Percentiles rank a stretch among this genome's conserved stretches.
Evolutionary conservation across 2,329 filamentous ascomycete genomes (phyloP).

Genomic region (Ceratocystis cacaofunesta): DNA sequence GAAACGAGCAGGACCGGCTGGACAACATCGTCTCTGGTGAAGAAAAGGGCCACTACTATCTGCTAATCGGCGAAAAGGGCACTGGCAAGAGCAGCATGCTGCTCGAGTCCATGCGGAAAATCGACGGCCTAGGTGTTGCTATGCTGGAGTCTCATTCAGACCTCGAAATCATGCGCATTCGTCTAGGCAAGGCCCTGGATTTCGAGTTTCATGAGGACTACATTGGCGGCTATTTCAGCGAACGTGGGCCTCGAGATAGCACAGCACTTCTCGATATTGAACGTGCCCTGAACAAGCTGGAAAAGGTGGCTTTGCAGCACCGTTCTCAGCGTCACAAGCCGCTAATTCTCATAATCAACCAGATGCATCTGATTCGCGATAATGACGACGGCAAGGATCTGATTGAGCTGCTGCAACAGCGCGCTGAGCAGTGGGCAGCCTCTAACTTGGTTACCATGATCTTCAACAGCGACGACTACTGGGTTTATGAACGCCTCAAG

Average conservation of each 20-base stretch:
- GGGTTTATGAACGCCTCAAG: conserved; percentile 93
- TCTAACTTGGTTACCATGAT: conserved; percentile 80
- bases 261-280: conserved; percentile 91
- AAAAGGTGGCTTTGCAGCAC: conserved; percentile 75
- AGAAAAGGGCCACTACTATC: conserved; percentile 68
- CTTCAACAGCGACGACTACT: conserved; percentile 95
- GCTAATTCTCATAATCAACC: conserved; percentile 86
- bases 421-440: conserved; percentile 92
- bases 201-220: conserved; percentile 98
- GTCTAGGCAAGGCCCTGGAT: conserved; percentile 83
- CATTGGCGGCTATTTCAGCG: conserved; percentile 90
- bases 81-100: conserved; percentile 96
- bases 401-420: conserved; percentile 85
- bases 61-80: conserved; percentile 88
- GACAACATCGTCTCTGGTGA: conserved; percentile 68
- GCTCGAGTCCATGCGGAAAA: conserved; percentile 83
- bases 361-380: conserved; percentile 78
- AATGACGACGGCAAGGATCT: conserved; percentile 87
- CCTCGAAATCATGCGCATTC: conserved; percentile 83
- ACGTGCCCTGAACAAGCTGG: conserved; percentile 89
- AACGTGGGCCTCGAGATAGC: conserved; percentile 79
- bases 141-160: conserved; percentile 97
- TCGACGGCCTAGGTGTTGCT: conserved; percentile 72
- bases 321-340: conserved; percentile 49
- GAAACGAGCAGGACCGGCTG: conserved; percentile 67